These are phyloP conservation scores for Inonotus hispidus DNA, from an alignment of 1,284 basidiomycete genomes.

Conservation along the genomic window DNA sequence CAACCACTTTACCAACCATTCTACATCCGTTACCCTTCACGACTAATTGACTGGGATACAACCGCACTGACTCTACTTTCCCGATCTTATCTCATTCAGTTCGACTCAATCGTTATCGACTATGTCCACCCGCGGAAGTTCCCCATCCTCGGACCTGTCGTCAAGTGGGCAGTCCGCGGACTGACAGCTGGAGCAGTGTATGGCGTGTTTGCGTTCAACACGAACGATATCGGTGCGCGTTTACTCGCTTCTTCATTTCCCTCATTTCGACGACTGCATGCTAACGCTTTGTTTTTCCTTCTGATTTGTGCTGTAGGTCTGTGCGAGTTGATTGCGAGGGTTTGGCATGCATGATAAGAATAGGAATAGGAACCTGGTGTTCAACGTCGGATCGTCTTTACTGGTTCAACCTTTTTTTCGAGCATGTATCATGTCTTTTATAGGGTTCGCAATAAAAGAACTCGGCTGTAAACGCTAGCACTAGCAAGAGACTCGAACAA, in stretches of 20 bases:
- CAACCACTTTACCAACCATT: neutral
- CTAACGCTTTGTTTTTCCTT: neutral
- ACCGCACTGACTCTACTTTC: neutral
- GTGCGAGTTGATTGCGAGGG: slow-evolving; percentile 62
- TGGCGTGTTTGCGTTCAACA: slow-evolving; percentile 97
- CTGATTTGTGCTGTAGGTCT: slow-evolving; percentile 51
- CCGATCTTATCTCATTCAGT: slow-evolving; percentile 37
- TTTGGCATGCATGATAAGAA: slow-evolving; percentile 54
- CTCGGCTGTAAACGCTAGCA: too few species aligned
- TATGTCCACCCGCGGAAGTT: slow-evolving; percentile 95
- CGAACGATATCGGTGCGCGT: slow-evolving; percentile 86
- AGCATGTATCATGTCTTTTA: neutral
- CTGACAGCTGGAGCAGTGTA: slow-evolving; percentile 82
- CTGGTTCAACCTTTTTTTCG: neutral
- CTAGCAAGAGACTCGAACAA: too few species aligned
- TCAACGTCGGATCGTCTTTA: neutral
- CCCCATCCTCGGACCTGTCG: slow-evolving; percentile 66
- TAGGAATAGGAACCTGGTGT: neutral
- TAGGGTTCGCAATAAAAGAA: too few species aligned
- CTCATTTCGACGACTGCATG: neutral
- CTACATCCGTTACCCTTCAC: neutral
- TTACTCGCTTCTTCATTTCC: neutral
- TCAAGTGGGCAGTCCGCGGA: slow-evolving; percentile 72
- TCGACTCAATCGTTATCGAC: slow-evolving; percentile 74
- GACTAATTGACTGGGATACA: too few species aligned